A percentile compares a stretch with the other conserved stretches of the same genome.
phyloP scores from a whole-genome alignment of 2,329 filamentous ascomycete species.

The Beauveria asiatica region DNA sequence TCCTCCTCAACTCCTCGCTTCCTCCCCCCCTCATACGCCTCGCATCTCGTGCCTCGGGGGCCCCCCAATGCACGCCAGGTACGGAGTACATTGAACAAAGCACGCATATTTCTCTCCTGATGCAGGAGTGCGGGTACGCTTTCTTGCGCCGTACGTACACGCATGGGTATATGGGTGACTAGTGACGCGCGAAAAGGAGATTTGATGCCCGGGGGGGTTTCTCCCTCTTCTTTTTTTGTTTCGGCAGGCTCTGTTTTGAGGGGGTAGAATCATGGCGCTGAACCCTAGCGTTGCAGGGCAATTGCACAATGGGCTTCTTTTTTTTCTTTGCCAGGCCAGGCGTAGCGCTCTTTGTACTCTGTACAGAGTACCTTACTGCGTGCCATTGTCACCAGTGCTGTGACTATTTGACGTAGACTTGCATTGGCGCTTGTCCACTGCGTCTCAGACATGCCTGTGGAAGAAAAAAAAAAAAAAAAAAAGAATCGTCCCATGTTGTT shows the following conservation, averaged over 20 bases:
- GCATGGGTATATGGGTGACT: background rate
- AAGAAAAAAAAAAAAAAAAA: background rate
- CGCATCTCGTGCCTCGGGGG: background rate
- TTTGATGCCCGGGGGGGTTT: background rate
- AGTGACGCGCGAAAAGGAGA: background rate
- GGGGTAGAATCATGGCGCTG: slow-evolving; percentile 1
- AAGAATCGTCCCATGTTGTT: background rate
- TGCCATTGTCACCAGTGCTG: background rate
- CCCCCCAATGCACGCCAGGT: background rate
- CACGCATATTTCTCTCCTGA: background rate
- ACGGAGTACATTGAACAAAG: background rate
- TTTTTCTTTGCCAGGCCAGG: background rate
- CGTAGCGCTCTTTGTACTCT: background rate
- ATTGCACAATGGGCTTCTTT: background rate
- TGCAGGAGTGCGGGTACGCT: background rate
- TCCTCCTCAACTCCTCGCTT: background rate
- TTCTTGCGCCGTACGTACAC: background rate
- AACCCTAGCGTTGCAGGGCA: background rate
- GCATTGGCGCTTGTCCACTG: background rate
- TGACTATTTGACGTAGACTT: background rate
- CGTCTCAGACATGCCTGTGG: background rate
- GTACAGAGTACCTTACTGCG: no score
- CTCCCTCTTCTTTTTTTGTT: background rate
- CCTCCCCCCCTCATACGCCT: background rate
- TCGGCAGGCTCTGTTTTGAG: background rate